Percentiles rank a stretch among this genome's conserved stretches.
Conservation (phyloP, 148 eudicot species). For the Drosera capensis region DNA sequence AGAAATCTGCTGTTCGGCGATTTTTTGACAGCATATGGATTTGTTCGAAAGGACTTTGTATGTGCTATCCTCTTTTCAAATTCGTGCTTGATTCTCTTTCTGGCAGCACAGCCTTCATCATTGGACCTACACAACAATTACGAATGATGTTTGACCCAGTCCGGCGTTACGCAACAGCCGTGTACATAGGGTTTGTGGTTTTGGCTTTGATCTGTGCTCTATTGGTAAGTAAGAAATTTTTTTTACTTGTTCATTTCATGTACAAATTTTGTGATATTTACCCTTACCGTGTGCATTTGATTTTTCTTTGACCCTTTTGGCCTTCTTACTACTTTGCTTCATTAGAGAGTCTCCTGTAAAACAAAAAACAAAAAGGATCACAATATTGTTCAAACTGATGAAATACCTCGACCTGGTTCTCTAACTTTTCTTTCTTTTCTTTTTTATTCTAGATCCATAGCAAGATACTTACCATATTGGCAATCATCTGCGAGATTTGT, state of each 20-base stretch:
- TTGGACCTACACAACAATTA: slow-evolving; percentile 67
- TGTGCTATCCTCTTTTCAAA: too few relatives aligned
- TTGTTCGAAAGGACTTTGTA: too few relatives aligned
- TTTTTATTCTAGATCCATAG: slow-evolving; percentile 58
- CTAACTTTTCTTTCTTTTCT: background rate
- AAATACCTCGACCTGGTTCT: background rate
- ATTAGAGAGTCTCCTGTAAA: too few relatives aligned
- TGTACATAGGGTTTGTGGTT: slow-evolving; percentile 61
- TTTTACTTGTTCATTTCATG: background rate
- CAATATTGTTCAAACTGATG: background rate
- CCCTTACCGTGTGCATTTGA: background rate
- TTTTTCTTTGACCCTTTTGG: background rate
- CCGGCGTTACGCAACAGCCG: slow-evolving; percentile 63
- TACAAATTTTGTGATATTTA: background rate
- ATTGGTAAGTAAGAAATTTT: slow-evolving; percentile 34
- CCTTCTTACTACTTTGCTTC: too few relatives aligned
- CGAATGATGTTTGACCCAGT: slow-evolving; percentile 90
- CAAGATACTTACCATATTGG: slow-evolving; percentile 61
- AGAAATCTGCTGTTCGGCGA: background rate
- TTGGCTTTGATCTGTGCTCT: slow-evolving; percentile 72
- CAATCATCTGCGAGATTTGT: slow-evolving; percentile 72
- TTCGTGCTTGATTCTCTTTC: too few relatives aligned
- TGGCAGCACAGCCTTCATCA: slow-evolving; percentile 90
- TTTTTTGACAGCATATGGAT: too few relatives aligned
- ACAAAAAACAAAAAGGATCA: too few relatives aligned